Base-by-base conservation (phyloP, 441 rosid species). In the Euphorbia celastroides region DNA sequence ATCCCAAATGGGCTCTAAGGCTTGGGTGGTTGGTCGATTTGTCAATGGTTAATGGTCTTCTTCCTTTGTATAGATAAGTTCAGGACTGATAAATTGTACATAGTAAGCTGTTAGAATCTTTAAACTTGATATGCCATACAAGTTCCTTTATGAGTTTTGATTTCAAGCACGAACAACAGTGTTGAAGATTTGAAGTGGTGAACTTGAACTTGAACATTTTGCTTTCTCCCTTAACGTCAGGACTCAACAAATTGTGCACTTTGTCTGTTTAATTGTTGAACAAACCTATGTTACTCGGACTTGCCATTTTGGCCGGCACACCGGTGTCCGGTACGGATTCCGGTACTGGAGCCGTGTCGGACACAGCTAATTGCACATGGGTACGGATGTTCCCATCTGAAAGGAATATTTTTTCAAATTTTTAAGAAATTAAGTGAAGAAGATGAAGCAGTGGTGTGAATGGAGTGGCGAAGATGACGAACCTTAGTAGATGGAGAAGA, bases 71-170 rank as follows among this genome's bases (percentile, higher is more conserved):
- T 9, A 14, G 44, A 38, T 38, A 31, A 20, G 17, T 23, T 55
- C 10, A 55, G 31, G 59, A 55, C 31, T 26, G 13, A 32, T 14
- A 1, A 46, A 46, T 46, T 46, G 52, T n/a, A 17, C 34, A n/a
- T n/a, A 20, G 19, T 60, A 34, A 50, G 64, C 28, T 36, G 64
- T 14, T 60, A 22, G 34, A 60, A 60, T 60, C 26, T 26, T 36
- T 32, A 1, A 16, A 36, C 26, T 6, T 19, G 50, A 60, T 31
- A 38, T 12, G 34, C 19, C 3, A 36, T 36, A 20, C 25, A 16
- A 25, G 9, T 59, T 46, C 52, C 52, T 14, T 14, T 14, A 46
- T 46, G 52, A 4, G 52, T 46, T 46, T 46, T 20, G 13, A 17
- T 1, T 46, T 46, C 52, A 46, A 46, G 17, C 19, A 17, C 6